Evolutionary conservation across 2,329 filamentous ascomycete species (phyloP).

Genomic region (Talaromyces sp.): DNA sequence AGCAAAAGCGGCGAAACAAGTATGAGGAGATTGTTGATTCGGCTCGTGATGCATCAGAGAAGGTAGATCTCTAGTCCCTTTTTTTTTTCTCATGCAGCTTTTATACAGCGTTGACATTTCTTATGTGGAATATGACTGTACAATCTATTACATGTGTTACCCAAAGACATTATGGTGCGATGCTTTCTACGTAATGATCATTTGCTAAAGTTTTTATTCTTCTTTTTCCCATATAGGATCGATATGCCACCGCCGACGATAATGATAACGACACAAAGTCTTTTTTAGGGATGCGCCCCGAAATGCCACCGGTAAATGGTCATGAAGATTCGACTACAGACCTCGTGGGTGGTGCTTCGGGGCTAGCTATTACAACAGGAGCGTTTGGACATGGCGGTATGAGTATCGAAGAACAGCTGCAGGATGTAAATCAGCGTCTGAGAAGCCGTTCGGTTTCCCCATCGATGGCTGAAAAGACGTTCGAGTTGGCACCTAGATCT

Average conservation of each 20-base stretch:
- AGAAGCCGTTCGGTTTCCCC: conserved; percentile 38
- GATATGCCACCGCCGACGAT: conserved; percentile 32
- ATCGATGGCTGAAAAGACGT: conserved; percentile 28
- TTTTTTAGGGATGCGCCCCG: conserved; percentile 65
- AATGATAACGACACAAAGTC: conserved; percentile 46
- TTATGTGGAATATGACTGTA: conserved; percentile 15
- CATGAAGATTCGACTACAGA: conserved; percentile 8
- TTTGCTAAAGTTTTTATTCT: conserved; percentile 32
- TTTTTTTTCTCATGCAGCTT: neutral
- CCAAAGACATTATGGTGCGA: conserved; percentile 17
- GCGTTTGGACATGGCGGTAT: neutral
- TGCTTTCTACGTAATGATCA: conserved; percentile 25
- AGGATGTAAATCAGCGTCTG: conserved; percentile 23
- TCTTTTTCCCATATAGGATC: conserved; percentile 35
- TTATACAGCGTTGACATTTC: conserved; percentile 12
- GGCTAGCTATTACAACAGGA: conserved; percentile 26
- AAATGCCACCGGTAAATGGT: conserved; percentile 50
- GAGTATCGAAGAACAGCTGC: conserved; percentile 21
- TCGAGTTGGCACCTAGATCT: conserved; percentile 31
- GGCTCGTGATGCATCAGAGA: conserved; percentile 32
- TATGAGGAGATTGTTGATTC: conserved; percentile 39
- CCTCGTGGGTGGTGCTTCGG: conserved; percentile 44
- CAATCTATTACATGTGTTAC: conserved; percentile 18
- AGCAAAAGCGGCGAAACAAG: conserved; percentile 35
- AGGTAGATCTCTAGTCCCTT: conserved; percentile 36